Conservation (phyloP, 306 rosid genomes). For the Vigna reflexopilosa region DNA sequence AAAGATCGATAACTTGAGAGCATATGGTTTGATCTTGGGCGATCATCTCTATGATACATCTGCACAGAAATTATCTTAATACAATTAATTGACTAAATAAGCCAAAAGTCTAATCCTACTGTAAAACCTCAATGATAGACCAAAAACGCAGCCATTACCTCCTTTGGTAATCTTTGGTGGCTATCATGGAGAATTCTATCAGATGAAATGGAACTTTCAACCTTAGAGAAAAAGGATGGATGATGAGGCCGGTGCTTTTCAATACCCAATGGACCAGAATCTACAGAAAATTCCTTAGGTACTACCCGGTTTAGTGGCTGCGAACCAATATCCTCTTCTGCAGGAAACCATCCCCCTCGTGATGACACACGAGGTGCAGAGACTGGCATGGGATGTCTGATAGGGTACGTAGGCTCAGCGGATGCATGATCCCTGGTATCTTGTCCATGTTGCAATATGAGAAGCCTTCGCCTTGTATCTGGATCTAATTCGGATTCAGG, state of each 20-base stretch:
- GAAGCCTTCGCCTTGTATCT: slow-evolving; percentile 98
- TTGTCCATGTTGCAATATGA: slow-evolving; percentile 98
- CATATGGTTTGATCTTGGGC: slow-evolving; percentile 69
- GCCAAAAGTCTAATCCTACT: slow-evolving; percentile 32
- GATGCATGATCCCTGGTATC: slow-evolving; percentile 79
- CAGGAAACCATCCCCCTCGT: slow-evolving; percentile 82
- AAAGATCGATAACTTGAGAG: slow-evolving; percentile 66
- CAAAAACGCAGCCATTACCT: slow-evolving; percentile 61
- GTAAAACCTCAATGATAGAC: slow-evolving; percentile 39
- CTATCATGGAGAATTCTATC: slow-evolving; percentile 80
- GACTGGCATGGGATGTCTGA: slow-evolving; percentile 67
- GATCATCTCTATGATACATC: slow-evolving; percentile 91
- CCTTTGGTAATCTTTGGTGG: slow-evolving; percentile 76
- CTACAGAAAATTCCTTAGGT: slow-evolving; percentile 77
- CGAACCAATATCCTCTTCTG: slow-evolving; percentile 92
- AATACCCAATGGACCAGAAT: slow-evolving; percentile 71
- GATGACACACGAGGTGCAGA: slow-evolving; percentile 66
- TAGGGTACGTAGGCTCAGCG: slow-evolving; percentile 78
- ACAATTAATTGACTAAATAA: slow-evolving; percentile 25
- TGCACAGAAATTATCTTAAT: slow-evolving; percentile 51
- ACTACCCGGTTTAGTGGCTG: slow-evolving; percentile 60
- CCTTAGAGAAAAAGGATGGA: slow-evolving; percentile 74
- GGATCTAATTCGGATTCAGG: slow-evolving; percentile 99
- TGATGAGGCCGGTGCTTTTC: slow-evolving; percentile 83
- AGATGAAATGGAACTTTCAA: slow-evolving; percentile 69